Conservation (phyloP, 2,329 filamentous ascomycete species). For the Pseudogymnoascus sp. region DNA sequence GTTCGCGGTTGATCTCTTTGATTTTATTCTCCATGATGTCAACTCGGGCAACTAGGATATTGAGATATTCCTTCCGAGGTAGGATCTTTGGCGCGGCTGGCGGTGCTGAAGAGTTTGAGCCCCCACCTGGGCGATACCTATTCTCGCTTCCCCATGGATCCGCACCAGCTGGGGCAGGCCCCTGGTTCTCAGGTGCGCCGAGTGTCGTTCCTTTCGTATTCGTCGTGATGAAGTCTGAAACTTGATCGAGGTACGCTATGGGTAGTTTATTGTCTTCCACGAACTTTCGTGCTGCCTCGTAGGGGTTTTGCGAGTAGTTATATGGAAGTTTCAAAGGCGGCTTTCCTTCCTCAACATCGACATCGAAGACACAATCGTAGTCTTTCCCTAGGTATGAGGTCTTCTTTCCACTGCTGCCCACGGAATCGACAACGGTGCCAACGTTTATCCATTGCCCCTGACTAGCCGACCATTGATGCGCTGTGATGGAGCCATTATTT, state of each 20-base stretch:
- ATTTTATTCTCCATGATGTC: conserved; percentile 69
- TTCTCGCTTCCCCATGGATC: conserved; percentile 74
- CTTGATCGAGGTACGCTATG: conserved; percentile 78
- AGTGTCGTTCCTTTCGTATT: conserved; percentile 83
- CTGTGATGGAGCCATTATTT: conserved; percentile 69
- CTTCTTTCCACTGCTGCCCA: conserved; percentile 72
- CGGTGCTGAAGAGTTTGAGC: conserved; percentile 30
- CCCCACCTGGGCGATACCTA: conserved; percentile 68
- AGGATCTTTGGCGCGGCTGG: conserved; percentile 48
- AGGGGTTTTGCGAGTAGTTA: conserved; percentile 86
- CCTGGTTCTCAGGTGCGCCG: conserved; percentile 46
- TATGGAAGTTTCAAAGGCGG: conserved; percentile 89
- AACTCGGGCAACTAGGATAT: conserved; percentile 65
- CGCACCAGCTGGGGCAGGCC: conserved; percentile 37
- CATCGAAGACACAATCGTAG: conserved; percentile 94
- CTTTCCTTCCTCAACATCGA: conserved; percentile 91
- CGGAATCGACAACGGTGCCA: conserved; percentile 88
- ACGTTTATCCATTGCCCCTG: conserved; percentile 74
- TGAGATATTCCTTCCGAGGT: conserved; percentile 71
- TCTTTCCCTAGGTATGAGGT: conserved; percentile 71
- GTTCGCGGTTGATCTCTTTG: conserved; percentile 61
- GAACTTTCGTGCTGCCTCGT: conserved; percentile 85
- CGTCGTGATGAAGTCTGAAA: conserved; percentile 82
- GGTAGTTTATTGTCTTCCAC: conserved; percentile 83
- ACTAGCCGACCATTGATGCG: conserved; percentile 71